Percentiles rank a stretch among this genome's conserved stretches.
Conservation (phyloP, 345 rosid genomes). For the Arabis hirsuta region DNA sequence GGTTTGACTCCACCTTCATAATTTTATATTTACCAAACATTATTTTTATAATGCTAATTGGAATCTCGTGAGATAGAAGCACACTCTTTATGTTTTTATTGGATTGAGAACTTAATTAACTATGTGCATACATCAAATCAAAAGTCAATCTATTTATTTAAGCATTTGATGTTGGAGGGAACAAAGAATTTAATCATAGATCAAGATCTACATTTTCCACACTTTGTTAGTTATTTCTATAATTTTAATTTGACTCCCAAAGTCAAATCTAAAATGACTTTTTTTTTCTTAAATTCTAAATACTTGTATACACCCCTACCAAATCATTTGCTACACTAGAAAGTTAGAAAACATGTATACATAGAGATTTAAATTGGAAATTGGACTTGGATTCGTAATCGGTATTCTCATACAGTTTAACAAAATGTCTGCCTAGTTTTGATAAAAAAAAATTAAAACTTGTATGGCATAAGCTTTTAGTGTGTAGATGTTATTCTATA, state of each 20-base stretch:
- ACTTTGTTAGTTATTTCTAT: background rate
- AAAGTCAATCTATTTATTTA: constrained; percentile 33
- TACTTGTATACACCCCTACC: background rate
- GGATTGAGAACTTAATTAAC: background rate
- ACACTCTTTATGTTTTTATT: constrained; percentile 28
- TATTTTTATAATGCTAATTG: background rate
- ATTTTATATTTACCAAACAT: background rate
- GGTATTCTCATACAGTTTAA: too few species aligned
- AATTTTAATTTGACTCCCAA: background rate
- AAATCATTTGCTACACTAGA: too few species aligned
- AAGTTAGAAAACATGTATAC: too few species aligned
- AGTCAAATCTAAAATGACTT: constrained; percentile 22
- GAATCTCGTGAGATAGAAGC: constrained; percentile 33
- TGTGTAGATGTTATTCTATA: too few species aligned
- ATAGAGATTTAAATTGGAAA: too few species aligned
- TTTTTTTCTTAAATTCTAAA: background rate
- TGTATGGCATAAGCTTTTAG: background rate
- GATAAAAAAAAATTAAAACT: background rate
- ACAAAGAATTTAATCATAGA: constrained; percentile 32
- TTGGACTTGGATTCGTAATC: too few species aligned
- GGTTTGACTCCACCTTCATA: constrained; percentile 23
- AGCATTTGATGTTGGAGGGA: constrained; percentile 26
- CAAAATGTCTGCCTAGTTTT: too few species aligned
- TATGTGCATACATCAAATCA: constrained; percentile 8
- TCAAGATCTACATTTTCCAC: constrained; percentile 37